Conservation (phyloP, 1,139 yeast genomes). For the Wickerhamomyces sp. region DNA sequence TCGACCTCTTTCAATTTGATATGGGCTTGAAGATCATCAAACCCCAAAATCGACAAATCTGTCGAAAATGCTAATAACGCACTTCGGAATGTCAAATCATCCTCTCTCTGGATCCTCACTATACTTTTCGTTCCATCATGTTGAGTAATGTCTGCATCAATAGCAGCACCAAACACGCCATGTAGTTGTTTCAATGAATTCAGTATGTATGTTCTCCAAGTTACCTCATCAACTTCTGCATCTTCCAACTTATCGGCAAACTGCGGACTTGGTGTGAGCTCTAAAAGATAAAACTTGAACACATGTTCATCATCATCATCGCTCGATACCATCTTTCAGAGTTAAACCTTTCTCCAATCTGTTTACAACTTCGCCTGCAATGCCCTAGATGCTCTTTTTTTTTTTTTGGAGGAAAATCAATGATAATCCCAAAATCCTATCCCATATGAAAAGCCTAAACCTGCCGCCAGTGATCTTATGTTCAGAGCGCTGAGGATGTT, state of each 20-base stretch:
- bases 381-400: too few relatives aligned
- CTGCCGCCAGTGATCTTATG: conserved; percentile 4
- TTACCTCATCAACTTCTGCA: conserved; percentile 25
- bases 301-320: conserved; percentile 2
- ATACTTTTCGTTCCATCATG: conserved; percentile 22
- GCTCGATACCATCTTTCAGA: not conserved
- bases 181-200: conserved; percentile 29
- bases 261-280: conserved; percentile 12
- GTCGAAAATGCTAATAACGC: conserved; percentile 25
- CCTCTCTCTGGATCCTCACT: conserved; percentile 24
- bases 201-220: conserved; percentile 32
- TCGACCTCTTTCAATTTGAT: conserved; percentile 17
- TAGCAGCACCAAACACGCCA: conserved; percentile 34
- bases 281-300: conserved; percentile 7
- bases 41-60: conserved; percentile 23
- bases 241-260: conserved; percentile 17
- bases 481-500: conserved; percentile 12
- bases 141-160: conserved; percentile 26
- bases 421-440: too few relatives aligned
- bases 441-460: too few relatives aligned
- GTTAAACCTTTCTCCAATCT: not conserved
- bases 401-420: too few relatives aligned
- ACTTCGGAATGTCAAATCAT: conserved; percentile 25
- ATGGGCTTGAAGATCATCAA: conserved; percentile 21
- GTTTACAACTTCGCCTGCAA: not conserved